phyloP scores from a whole-genome alignment of 2,329 filamentous ascomycete species.

The Zymoseptoria ardabiliae region DNA sequence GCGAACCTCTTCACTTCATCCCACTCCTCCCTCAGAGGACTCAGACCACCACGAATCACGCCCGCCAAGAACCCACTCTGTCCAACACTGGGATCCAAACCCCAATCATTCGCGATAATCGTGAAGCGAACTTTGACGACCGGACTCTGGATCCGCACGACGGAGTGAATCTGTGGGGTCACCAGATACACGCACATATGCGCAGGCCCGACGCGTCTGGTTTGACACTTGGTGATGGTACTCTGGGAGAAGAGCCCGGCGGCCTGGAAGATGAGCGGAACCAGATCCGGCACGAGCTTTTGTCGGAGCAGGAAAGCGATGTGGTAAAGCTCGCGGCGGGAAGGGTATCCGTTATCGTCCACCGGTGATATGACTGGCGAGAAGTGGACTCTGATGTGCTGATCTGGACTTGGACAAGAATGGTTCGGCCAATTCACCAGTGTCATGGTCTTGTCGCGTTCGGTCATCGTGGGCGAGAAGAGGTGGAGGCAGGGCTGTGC shows the following conservation, averaged over 20 bases:
- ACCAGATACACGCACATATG: not conserved
- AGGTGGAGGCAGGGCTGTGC: not conserved
- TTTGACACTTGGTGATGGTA: not conserved
- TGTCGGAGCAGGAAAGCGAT: slow-evolving; percentile 9
- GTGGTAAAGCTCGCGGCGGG: slow-evolving; percentile 6
- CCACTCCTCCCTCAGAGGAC: slow-evolving; percentile 33
- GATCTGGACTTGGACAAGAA: not conserved
- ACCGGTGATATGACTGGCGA: not conserved
- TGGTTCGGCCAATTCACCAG: not conserved
- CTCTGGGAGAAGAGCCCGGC: slow-evolving; percentile 1
- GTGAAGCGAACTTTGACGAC: slow-evolving; percentile 1
- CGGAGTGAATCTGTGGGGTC: not conserved
- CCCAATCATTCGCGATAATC: slow-evolving; percentile 5
- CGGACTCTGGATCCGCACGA: not conserved
- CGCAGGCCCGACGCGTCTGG: not conserved
- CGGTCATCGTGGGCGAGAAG: not conserved
- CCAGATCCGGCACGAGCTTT: slow-evolving; percentile 8
- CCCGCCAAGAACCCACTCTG: slow-evolving; percentile 35
- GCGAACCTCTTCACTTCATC: slow-evolving; percentile 12
- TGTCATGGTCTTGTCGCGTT: not conserved
- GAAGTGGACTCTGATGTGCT: not conserved
- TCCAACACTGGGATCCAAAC: slow-evolving; percentile 28
- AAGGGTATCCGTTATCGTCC: not conserved
- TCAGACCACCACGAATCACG: slow-evolving; percentile 32
- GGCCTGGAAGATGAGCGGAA: slow-evolving; percentile 5